Percentiles rank a stretch among this genome's conserved stretches.
Conservation (phyloP, 1,284 basidiomycete genomes). For the Naganishia sp. region DNA sequence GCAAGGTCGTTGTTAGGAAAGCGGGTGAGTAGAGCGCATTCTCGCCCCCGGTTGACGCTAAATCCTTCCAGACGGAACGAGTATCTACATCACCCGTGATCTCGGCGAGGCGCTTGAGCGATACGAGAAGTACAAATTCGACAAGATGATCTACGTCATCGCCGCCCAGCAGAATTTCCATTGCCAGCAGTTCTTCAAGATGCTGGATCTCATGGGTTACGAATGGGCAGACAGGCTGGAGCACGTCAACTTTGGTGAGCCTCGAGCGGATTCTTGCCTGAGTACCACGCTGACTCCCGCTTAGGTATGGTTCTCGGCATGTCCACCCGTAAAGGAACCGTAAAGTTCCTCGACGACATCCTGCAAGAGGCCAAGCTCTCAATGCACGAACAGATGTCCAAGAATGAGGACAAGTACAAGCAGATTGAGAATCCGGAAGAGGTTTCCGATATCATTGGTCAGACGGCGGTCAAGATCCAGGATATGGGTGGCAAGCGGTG, state of each 20-base stretch:
- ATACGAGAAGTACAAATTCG: constrained; percentile 87
- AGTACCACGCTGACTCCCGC: background rate
- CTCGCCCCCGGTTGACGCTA: background rate
- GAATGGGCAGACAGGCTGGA: constrained; percentile 78
- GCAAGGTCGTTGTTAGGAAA: constrained; percentile 87
- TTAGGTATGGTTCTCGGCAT: constrained; percentile 78
- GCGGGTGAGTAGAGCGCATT: constrained; percentile 60
- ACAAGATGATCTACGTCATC: constrained; percentile 98
- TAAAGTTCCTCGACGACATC: constrained; percentile 94
- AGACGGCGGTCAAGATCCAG: constrained; percentile 97
- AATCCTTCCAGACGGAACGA: constrained; percentile 76
- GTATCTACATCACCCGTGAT: constrained; percentile 98
- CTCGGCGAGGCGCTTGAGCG: constrained; percentile 92
- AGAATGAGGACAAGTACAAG: constrained; percentile 90
- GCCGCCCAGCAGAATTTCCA: constrained; percentile 95
- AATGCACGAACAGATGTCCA: constrained; percentile 97
- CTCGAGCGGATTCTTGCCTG: constrained; percentile 15
- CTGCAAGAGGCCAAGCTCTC: constrained; percentile 83
- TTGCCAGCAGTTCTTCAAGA: constrained; percentile 90
- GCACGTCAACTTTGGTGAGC: constrained; percentile 83
- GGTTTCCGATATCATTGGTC: constrained; percentile 82
- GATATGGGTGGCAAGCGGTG: constrained; percentile 94
- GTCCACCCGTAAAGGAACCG: constrained; percentile 96
- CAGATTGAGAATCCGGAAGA: constrained; percentile 84
- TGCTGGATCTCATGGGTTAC: constrained; percentile 86